Evolutionary conservation across 306 rosid species (phyloP), one percentile per base, ranked within the genome.

Genomic region (Crotalaria pallida): DNA sequence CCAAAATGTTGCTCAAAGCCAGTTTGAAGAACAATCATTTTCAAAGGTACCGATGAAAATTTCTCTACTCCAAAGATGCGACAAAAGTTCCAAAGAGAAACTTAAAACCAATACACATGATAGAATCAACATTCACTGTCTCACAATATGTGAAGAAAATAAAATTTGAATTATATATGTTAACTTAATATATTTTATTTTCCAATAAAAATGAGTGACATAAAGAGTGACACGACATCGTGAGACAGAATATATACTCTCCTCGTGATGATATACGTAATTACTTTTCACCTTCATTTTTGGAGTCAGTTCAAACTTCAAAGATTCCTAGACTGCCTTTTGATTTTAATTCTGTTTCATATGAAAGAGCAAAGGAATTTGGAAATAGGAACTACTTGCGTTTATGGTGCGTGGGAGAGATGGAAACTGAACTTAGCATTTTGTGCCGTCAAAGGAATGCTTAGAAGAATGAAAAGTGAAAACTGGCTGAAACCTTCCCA

Each of bases 271-370:
- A 78, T 0, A n/a, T 81, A 72, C 80, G 68, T 24, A 56, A 50
- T 66, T 79, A 64, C 16, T 72, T 78, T 64, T 63, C 78, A 21
- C 61, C 73, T 26, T 74, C 82, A 18, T 62, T 55, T 65, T 13
- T 81, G 38, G 85, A 81, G 88, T 75, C 18, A 75, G 81, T 36
- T 74, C 11, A 0, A 17, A 18, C n/a, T n/a, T n/a, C n/a, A n/a
- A n/a, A n/a, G 29, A 7, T 47, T 57, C 19, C 7, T 13, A 7
- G 3, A 16, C 6, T 33, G 23, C 10, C n/a, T 11, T 33, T 67
- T 19, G 29, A 17, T 9, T 10, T 43, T 27, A 3, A 27, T 64
- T 56, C 5, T 23, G 4, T 34, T 36, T 34, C 15, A 29, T 4
- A 3, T 16, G 43, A 17, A 59, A 16, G 15, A 33, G 43, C 22